Base-by-base conservation (phyloP, 331 rosid species). In the Phaseolus coccineus region DNA sequence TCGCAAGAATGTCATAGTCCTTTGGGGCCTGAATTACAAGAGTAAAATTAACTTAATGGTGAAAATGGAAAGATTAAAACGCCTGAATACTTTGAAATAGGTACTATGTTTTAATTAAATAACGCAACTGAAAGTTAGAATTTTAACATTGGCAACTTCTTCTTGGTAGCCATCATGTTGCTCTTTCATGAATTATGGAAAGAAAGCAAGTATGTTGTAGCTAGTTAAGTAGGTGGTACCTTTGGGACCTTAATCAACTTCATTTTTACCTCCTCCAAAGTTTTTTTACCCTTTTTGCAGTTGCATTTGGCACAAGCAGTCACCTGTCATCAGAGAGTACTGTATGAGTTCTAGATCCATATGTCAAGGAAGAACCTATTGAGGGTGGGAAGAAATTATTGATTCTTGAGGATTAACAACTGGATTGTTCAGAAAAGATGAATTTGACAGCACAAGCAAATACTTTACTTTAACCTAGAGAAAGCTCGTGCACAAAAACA, bases 221-320 rank as follows among this genome's bases (percentile, higher is more conserved):
- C 57, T 55, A 75, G 75, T 33, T 51, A 80, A 40, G 77, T 19
- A 52, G 57, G 22, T 39, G 77, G 24, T 91, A 95, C 99, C 97
- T 93, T 93, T 56, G 97, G 97, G 77, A 79, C 59, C 71, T 91
- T 95, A 11, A 72, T 79, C 76, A 95, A 89, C 92, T 87, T 92
- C 99, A 95, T 93, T 83, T 87, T 90, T 71, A 94, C 91, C 74
- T 95, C 99, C 82, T 91, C 97, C 48, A 89, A 8, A 47, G 97
- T 85, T 35, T 87, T 91, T 63, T 87, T 84, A 76, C 97, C 97
- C 87, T 95, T 95, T 87, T 84, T 93, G 40, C 91, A 91, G 88
- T 93, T 95, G 87, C 98, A 95, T 81, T 90, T 90, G 31, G 78
- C 72, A 87, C 99, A 95, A 74, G 99, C 99, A 80, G 96, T 83